phyloP scores from a whole-genome alignment of 2,329 filamentous ascomycete species.

The Macrophomina pseudophaseolina region DNA sequence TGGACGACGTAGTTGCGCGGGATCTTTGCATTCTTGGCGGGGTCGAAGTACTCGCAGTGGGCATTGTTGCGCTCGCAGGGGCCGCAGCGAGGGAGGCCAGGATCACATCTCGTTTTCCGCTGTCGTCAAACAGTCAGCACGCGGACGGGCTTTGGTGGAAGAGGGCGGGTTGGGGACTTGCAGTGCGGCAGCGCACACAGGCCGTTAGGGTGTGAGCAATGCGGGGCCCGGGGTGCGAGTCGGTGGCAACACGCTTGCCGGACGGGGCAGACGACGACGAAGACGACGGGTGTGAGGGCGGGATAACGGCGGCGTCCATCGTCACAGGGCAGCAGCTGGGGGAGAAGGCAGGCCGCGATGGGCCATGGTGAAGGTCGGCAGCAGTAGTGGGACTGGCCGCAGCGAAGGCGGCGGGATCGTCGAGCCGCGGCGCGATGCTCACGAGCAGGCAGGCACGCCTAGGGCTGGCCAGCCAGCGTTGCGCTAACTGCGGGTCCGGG shows the following conservation, averaged over 20 bases:
- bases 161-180: constrained; percentile 45
- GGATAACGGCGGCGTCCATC: constrained; percentile 29
- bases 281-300: constrained; percentile 35
- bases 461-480: neutral
- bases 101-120: constrained; percentile 97
- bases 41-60: constrained; percentile 94
- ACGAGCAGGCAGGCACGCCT: constrained; percentile 10
- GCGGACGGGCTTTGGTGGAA: constrained; percentile 16
- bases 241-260: constrained; percentile 11
- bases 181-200: constrained; percentile 79
- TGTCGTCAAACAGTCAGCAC: constrained; percentile 45
- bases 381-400: neutral
- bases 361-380: constrained; percentile 28
- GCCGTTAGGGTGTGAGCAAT: constrained; percentile 82
- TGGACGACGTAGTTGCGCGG: constrained; percentile 91
- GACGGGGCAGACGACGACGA: constrained; percentile 33
- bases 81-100: constrained; percentile 85
- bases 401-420: constrained; percentile 2
- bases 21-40: constrained; percentile 81
- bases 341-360: constrained; percentile 31
- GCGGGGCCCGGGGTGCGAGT: constrained; percentile 50
- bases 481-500: neutral
- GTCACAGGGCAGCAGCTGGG: constrained; percentile 38
- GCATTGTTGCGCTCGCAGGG: constrained; percentile 93
- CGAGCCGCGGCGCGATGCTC: constrained; percentile 4